Percentiles rank a stretch among this genome's conserved stretches.
phyloP scores from a whole-genome alignment of 2,329 filamentous ascomycete genomes.

The Orbilia oligospora region DNA sequence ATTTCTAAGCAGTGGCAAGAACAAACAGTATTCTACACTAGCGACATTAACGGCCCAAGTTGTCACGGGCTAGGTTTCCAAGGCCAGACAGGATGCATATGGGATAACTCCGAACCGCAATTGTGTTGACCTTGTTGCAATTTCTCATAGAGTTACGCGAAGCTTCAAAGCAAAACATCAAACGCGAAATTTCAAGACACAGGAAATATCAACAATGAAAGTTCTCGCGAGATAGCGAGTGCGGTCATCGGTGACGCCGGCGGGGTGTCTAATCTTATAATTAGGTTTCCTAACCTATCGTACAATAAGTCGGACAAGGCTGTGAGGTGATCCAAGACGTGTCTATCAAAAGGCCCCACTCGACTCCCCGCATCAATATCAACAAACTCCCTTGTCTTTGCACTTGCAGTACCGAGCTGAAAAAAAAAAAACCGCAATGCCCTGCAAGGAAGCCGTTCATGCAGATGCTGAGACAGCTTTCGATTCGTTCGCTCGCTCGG shows the following conservation, averaged over 20 bases:
- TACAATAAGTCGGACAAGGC: neutral
- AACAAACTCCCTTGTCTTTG: neutral
- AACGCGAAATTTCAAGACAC: conserved; percentile 15
- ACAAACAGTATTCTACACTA: too few relatives aligned
- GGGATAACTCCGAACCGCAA: neutral
- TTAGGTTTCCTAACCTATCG: conserved; percentile 21
- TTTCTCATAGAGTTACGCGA: neutral
- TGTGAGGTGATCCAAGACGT: conserved; percentile 2
- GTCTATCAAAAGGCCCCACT: conserved; percentile 21
- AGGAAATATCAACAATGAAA: conserved; percentile 3
- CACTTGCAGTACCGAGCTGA: conserved; percentile 29
- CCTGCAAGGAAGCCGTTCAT: conserved; percentile 57
- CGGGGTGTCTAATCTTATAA: neutral
- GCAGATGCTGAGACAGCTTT: conserved; percentile 27
- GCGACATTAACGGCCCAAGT: too few relatives aligned
- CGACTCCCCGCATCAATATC: conserved; percentile 23
- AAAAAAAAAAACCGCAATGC: conserved; percentile 55
- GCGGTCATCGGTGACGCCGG: neutral
- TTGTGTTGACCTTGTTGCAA: conserved; percentile 9
- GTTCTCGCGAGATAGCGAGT: neutral
- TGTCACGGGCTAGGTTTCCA: too few relatives aligned
- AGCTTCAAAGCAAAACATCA: conserved; percentile 29
- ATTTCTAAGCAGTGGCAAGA: neutral
- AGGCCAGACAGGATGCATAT: too few relatives aligned
- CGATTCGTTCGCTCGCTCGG: conserved; percentile 41